These are phyloP conservation scores for Cronartium ribicola DNA, from an alignment of 1,284 basidiomycete species.

Conservation along the genomic window DNA sequence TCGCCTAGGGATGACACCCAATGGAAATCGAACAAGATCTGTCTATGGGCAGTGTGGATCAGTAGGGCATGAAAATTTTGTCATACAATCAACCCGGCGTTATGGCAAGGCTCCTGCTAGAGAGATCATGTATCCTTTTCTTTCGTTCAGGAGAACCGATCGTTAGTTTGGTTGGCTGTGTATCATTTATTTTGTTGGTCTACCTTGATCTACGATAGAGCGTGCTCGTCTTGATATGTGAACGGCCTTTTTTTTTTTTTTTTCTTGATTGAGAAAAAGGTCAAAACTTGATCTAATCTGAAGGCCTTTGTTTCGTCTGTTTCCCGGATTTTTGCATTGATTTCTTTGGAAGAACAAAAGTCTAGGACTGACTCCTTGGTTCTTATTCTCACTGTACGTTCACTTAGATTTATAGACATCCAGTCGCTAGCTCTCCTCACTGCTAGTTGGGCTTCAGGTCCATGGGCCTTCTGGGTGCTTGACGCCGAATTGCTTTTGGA, in stretches of 20 bases:
- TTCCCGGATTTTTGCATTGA: background rate
- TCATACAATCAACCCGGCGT: background rate
- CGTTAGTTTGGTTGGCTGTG: background rate
- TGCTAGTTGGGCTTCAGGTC: too few relatives aligned
- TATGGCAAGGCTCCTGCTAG: background rate
- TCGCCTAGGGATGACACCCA: background rate
- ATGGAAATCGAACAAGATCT: conserved; percentile 2
- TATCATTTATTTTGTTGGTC: background rate
- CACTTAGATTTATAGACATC: too few relatives aligned
- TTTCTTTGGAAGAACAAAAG: background rate
- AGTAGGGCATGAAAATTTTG: background rate
- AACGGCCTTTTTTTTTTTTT: background rate
- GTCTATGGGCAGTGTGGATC: background rate
- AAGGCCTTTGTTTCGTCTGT: background rate
- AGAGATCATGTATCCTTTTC: background rate
- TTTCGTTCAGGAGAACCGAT: background rate
- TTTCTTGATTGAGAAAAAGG: conserved; percentile 1
- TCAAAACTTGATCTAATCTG: conserved; percentile 41
- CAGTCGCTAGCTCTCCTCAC: too few relatives aligned
- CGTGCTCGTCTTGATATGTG: conserved; percentile 5
- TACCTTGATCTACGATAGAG: background rate
- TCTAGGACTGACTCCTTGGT: background rate
- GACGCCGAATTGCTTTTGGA: too few relatives aligned
- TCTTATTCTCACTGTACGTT: background rate
- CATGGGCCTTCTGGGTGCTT: too few relatives aligned